phyloP scores from a whole-genome alignment of 2,329 filamentous ascomycete genomes.

The Dendryphion nanum region DNA sequence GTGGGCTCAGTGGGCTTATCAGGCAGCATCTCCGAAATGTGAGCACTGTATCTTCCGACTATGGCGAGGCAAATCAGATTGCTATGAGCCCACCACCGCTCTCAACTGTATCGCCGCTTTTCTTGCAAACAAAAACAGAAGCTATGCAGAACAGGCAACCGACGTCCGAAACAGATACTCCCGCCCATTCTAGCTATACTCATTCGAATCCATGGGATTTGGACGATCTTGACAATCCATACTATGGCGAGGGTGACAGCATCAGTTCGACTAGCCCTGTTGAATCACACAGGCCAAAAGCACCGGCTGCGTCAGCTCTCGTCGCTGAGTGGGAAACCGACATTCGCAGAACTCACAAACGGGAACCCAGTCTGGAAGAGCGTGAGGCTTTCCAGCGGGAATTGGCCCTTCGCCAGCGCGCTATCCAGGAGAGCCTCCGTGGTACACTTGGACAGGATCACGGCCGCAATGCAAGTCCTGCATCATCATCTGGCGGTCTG shows the following conservation, averaged over 20 bases:
- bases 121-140: conserved; percentile 32
- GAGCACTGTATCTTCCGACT: conserved; percentile 80
- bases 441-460: conserved; percentile 62
- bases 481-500: conserved; percentile 37
- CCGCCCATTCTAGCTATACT: conserved; percentile 49
- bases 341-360: conserved; percentile 45
- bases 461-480: conserved; percentile 40
- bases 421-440: conserved; percentile 71
- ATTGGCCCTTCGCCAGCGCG: conserved; percentile 66
- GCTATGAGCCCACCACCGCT: conserved; percentile 46
- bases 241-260: conserved; percentile 36
- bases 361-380: conserved; percentile 54
- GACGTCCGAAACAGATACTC: conserved; percentile 37
- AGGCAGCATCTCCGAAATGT: conserved; percentile 78
- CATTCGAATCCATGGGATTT: conserved; percentile 57
- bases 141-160: conserved; percentile 26
- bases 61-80: conserved; percentile 42
- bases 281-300: conserved; percentile 23
- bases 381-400: conserved; percentile 72
- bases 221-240: conserved; percentile 48
- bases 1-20: conserved; percentile 76
- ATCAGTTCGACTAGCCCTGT: conserved; percentile 36
- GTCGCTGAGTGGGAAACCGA: conserved; percentile 49
- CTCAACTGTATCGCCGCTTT: conserved; percentile 25
- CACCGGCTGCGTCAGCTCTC: conserved; percentile 5